Evolutionary conservation across 768 basidiomycete species (phyloP).

Genomic region (Lenzites betulinus): DNA sequence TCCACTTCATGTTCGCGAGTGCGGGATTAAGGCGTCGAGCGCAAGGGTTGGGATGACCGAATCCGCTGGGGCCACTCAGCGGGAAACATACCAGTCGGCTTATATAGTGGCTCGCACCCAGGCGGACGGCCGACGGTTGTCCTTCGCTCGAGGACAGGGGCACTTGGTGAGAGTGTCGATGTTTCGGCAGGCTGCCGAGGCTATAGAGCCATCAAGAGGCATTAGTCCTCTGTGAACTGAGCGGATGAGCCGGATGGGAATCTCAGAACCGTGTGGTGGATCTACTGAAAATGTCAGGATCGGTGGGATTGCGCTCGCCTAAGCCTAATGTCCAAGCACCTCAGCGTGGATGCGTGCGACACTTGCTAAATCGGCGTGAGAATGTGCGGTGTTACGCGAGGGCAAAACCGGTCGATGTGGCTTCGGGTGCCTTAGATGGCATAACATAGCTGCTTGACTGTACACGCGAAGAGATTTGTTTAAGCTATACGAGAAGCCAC

Average conservation of each 20-base stretch:
- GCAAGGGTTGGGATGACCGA: background rate
- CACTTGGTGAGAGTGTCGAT: constrained; percentile 3
- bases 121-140: constrained; percentile 1
- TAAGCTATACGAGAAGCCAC: too few species aligned
- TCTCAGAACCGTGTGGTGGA: constrained; percentile 9
- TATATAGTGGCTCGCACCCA: constrained; percentile 3
- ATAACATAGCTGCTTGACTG: background rate
- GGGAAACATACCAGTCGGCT: background rate
- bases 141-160: constrained; percentile 1
- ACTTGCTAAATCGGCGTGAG: too few species aligned
- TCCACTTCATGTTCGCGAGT: constrained; percentile 10
- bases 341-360: background rate
- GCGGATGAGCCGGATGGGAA: background rate
- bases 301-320: background rate
- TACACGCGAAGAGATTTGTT: background rate
- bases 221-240: background rate
- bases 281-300: background rate
- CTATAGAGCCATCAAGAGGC: background rate
- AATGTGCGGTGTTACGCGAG: too few species aligned
- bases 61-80: constrained; percentile 4
- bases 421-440: constrained; percentile 1
- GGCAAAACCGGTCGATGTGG: background rate
- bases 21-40: background rate
- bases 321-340: background rate
- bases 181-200: constrained; percentile 9